Conservation (phyloP, 805 yeast species). For the Candida ipomoeae region DNA sequence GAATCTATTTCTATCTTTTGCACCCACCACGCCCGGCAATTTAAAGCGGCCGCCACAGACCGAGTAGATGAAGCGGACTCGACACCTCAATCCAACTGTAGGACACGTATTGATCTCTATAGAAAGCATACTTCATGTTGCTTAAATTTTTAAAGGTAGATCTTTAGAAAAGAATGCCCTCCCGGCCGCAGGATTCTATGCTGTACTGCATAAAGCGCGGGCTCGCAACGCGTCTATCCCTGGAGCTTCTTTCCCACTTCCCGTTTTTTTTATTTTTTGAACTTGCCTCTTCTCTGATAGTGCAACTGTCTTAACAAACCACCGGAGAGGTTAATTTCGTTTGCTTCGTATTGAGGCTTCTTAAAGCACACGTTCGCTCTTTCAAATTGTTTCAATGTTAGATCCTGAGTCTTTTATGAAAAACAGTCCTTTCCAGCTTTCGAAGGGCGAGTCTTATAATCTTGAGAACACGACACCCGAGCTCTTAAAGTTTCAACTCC, state of each 20-base stretch:
- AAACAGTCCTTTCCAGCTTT: constrained; percentile 34
- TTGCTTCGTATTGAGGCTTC: not conserved
- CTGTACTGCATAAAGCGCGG: not conserved
- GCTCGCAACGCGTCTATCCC: constrained; percentile 5
- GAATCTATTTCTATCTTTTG: not conserved
- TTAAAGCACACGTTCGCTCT: not conserved
- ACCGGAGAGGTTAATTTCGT: not conserved
- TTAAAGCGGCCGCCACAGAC: not conserved
- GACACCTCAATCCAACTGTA: not conserved
- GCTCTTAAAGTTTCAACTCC: constrained; percentile 40
- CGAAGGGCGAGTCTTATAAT: constrained; percentile 28
- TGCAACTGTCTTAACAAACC: not conserved
- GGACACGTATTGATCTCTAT: not conserved
- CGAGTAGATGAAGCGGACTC: not conserved
- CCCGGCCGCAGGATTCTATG: not conserved
- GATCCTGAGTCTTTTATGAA: constrained; percentile 34
- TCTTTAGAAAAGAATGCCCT: not conserved
- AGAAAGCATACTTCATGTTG: not conserved
- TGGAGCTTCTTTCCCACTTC: constrained; percentile 1
- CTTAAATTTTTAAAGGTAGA: not conserved
- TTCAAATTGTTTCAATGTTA: constrained; percentile 24
- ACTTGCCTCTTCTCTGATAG: not conserved
- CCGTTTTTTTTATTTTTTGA: not conserved
- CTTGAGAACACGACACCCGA: constrained; percentile 40
- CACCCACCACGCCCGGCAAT: not conserved